Evolutionary conservation across 257 asterid species (phyloP).

Genomic region (Catharanthus roseus): DNA sequence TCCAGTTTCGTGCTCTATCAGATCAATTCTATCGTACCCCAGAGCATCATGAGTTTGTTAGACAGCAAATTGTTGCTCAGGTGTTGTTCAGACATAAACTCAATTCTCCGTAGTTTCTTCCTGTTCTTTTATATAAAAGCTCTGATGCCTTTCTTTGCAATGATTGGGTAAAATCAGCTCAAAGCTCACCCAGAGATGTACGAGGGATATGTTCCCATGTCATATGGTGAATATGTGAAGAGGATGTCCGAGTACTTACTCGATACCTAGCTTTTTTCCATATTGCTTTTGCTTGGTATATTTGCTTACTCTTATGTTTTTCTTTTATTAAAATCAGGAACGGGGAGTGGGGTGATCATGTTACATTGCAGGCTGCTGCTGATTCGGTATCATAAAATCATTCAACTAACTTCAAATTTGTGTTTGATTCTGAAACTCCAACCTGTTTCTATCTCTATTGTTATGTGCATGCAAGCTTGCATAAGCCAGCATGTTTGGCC

Average conservation of each 20-base stretch:
- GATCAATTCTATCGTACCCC: conserved; percentile 88
- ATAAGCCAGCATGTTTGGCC: background rate
- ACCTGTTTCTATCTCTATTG: background rate
- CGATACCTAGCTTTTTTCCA: conserved; percentile 14
- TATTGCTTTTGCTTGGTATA: background rate
- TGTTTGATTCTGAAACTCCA: background rate
- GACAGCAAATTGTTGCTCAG: conserved; percentile 86
- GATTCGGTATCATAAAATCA: conserved; percentile 50
- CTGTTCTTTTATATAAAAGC: conserved; percentile 9
- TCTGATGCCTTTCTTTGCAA: conserved; percentile 19
- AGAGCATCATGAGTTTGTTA: conserved; percentile 89
- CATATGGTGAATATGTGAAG: conserved; percentile 61
- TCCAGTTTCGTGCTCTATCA: conserved; percentile 74
- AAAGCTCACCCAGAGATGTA: conserved; percentile 71
- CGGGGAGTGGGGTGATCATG: conserved; percentile 99
- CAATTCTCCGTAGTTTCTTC: too few species aligned
- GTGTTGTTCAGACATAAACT: conserved; percentile 25
- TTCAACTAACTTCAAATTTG: background rate
- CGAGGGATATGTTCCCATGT: conserved; percentile 97
- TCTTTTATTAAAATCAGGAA: conserved; percentile 40
- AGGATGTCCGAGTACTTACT: conserved; percentile 62
- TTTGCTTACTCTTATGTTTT: conserved; percentile 18
- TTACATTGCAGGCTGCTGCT: conserved; percentile 95
- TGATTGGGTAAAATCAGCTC: conserved; percentile 54
- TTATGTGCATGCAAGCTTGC: background rate